Base-by-base conservation (phyloP, 1,284 basidiomycete species). In the Apiotrichum sp. region DNA sequence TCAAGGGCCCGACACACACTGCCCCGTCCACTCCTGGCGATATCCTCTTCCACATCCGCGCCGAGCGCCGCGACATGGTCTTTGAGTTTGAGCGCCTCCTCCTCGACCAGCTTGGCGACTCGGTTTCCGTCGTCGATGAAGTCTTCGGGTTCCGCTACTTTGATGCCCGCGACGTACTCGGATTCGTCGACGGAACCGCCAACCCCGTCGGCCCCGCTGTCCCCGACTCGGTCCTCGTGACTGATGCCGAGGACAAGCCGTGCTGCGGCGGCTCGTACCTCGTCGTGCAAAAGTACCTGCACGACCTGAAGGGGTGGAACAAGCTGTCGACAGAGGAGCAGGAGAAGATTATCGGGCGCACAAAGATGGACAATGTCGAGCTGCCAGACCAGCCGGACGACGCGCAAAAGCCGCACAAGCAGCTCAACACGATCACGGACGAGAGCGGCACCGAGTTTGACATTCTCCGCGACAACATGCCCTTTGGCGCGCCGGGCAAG, bases 401-500 rank as follows among this genome's bases (percentile, higher is more conserved):
- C 31, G 49, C 40, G 11, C 60, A 61, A 38, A 61, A 61, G 54
- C 52, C 54, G 6, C 60, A 61, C 56, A 58, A 58, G 54, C 53
- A 55, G 56, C 56, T 61, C 16, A 51, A 34, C 29, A 56, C 54
- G 8, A 52, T 61, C 35, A 41, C 32, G 6, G 54, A 51, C 41
- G 43, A 52, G 29, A 8, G 53, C 14, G 60, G 60, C n/a, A 38
- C 22, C 29, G 51, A 53, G 46, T 49, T 45, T 48, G 60, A 61
- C 47, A 61, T 61, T n/a, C 52, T 61, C 22, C 60, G 60, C 38
- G 60, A 61, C 54, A 61, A 61, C 54, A 58, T 61, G 56, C 60
- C 60, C 6, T 61, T 61, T 40, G 60, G 60, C 3, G 34, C 51
- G 40, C 60, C 60, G 0, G 56, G 51, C 9, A 36, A 22, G 6